Percentiles rank a stretch among this genome's conserved stretches.
These are phyloP conservation scores for Arctium lappa DNA, from an alignment of 129 eudicot species.

Conservation along the genomic window DNA sequence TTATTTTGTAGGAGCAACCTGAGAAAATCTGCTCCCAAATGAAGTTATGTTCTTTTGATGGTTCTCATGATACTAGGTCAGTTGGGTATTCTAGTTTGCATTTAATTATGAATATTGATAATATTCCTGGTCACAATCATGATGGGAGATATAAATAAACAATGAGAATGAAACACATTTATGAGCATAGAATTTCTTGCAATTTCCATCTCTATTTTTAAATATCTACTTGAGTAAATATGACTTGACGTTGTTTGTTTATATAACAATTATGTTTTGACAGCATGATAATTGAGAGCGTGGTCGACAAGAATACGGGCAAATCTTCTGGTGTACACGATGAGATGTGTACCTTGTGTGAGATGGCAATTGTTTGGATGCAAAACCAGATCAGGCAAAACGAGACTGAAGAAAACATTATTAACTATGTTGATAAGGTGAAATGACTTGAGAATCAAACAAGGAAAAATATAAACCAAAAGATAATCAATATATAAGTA, in stretches of 20 bases:
- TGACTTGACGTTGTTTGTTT: not conserved
- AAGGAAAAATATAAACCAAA: not conserved
- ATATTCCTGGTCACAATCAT: not conserved
- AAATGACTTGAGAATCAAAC: not conserved
- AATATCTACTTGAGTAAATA: not conserved
- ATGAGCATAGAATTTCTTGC: not conserved
- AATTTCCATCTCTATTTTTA: not conserved
- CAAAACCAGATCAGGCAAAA: constrained; percentile 32
- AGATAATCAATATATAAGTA: not conserved
- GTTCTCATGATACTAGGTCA: constrained; percentile 67
- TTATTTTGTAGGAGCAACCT: constrained; percentile 56
- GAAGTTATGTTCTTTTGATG: constrained; percentile 64
- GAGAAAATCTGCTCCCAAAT: constrained; percentile 67
- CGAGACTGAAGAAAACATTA: constrained; percentile 27
- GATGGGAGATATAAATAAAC: not conserved
- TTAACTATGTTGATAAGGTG: constrained; percentile 37
- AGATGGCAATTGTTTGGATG: constrained; percentile 42
- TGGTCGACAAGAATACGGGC: constrained; percentile 54
- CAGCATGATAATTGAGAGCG: constrained; percentile 85
- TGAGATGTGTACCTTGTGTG: constrained; percentile 28
- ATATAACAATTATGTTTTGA: constrained; percentile 4
- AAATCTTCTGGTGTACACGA: constrained; percentile 25
- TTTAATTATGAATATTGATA: not conserved
- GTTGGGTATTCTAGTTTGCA: constrained; percentile 1
- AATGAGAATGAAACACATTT: not conserved